Evolutionary conservation across 139 green algal genomes (phyloP).

Genomic region (Klebsormidium nitens): DNA sequence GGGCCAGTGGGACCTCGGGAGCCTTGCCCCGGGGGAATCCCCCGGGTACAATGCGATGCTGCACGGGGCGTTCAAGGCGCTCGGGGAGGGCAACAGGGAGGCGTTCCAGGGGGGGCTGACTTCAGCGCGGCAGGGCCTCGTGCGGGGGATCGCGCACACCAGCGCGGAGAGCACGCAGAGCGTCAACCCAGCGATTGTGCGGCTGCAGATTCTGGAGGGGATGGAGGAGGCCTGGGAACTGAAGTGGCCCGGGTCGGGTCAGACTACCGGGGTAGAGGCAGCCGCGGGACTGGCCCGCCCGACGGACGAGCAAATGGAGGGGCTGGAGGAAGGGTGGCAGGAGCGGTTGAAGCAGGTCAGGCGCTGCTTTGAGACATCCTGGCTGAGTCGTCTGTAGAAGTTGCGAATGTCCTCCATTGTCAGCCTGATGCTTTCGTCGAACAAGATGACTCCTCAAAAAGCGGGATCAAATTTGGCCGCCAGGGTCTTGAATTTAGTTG

Average conservation of each 20-base stretch:
- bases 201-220: conserved; percentile 56
- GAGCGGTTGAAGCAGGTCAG: no score
- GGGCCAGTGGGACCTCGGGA: conserved; percentile 12
- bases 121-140: conserved; percentile 5
- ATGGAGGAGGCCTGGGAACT: conserved; percentile 45
- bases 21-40: neutral
- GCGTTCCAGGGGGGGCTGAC: conserved; percentile 6
- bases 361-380: no score
- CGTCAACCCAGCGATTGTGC: conserved; percentile 51
- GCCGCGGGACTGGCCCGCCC: neutral
- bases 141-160: conserved; percentile 1
- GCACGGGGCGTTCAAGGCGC: conserved; percentile 9
- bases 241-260: neutral
- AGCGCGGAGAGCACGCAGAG: conserved; percentile 33
- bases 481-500: no score
- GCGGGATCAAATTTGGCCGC: no score
- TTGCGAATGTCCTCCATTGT: no score
- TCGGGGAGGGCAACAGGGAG: conserved; percentile 3
- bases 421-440: no score
- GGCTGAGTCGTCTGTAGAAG: no score
- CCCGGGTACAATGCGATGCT: conserved; percentile 16
- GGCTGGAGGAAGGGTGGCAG: neutral
- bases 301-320: neutral
- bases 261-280: neutral
- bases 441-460: no score